These are phyloP conservation scores for Candida orba DNA, from an alignment of 805 yeast genomes.

Conservation along the genomic window DNA sequence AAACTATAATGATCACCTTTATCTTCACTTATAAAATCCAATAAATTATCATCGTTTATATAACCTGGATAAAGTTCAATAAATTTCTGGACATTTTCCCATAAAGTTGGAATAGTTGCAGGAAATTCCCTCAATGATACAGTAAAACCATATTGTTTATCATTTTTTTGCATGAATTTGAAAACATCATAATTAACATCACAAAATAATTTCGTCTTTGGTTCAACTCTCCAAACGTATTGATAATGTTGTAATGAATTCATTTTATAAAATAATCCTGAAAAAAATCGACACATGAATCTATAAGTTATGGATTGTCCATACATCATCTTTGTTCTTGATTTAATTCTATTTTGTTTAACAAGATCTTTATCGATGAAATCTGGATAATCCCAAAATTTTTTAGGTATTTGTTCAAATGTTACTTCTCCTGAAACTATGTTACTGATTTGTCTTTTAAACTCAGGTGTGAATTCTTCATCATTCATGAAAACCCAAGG, in stretches of 20 bases:
- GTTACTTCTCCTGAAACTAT: constrained; percentile 34
- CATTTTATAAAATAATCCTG: constrained; percentile 52
- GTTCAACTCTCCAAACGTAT: constrained; percentile 58
- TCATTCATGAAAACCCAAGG: constrained; percentile 74
- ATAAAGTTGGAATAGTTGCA: constrained; percentile 73
- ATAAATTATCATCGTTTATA: constrained; percentile 44
- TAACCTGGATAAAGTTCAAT: constrained; percentile 36
- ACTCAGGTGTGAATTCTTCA: constrained; percentile 34
- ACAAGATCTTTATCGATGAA: constrained; percentile 33
- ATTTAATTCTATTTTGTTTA: constrained; percentile 22
- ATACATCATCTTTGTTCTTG: constrained; percentile 30
- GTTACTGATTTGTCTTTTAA: constrained; percentile 26
- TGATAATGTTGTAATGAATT: constrained; percentile 38
- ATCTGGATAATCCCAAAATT: constrained; percentile 42
- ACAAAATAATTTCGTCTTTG: constrained; percentile 48
- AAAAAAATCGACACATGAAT: constrained; percentile 69
- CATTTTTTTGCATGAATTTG: constrained; percentile 52
- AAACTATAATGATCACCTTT: constrained; percentile 56
- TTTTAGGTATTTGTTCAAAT: constrained; percentile 36
- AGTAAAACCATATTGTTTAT: constrained; percentile 70
- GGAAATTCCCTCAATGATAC: constrained; percentile 70
- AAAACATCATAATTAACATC: constrained; percentile 50
- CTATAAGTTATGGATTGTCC: constrained; percentile 47
- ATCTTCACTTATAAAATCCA: constrained; percentile 58
- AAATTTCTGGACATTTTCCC: constrained; percentile 59